Evolutionary conservation across 192 early-diverging fungal genomes (phyloP), one percentile per base, ranked within the genome.

Genomic region (Coemansia sp.): DNA sequence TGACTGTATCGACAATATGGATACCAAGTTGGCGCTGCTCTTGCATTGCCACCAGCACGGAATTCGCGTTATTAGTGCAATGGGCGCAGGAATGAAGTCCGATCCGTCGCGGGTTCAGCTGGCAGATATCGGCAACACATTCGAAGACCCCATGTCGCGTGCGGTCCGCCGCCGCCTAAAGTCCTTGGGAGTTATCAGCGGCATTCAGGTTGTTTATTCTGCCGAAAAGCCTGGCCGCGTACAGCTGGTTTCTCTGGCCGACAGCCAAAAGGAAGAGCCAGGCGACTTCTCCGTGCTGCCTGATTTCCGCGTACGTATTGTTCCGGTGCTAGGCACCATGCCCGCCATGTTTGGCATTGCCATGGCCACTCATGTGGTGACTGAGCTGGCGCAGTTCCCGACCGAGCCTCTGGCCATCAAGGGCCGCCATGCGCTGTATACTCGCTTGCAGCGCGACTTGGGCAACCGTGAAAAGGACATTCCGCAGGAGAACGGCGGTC

Each of bases 51-150:
- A 84, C 23, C 79, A 88, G 20, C 59, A 88, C 57, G 76, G 83
- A 2, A 61, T 96, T 13, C 78, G 68, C 21, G 88, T 98, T 18
- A 91, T 98, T 26, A 89, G 89, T 42, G 92, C 94, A 14, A 98
- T 96, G 94, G 96, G 94, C 2, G 90, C 94, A 3, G 94, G 96
- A n/a, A 93, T 92, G 39, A 98, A 98, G 68, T 83, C 91, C 1
- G 94, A 98, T 68, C 90, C 94, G n/a, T 93, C 94, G 23, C 84
- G 91, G 12, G 87, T 98, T 40, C 96, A 96, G 72, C 91, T 98
- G 60, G 90, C 92, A 28, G 96, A 98, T 68, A 95, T 98, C 50
- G 84, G 87, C 53, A 87, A 93, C 37, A 97, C 96, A 0, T 88
- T 87, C 63, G 94, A 97, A 82, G 94, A 97, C 70, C 92, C 93